Base-by-base conservation (phyloP, 1,139 yeast genomes). In the Nadsonia commutata region DNA sequence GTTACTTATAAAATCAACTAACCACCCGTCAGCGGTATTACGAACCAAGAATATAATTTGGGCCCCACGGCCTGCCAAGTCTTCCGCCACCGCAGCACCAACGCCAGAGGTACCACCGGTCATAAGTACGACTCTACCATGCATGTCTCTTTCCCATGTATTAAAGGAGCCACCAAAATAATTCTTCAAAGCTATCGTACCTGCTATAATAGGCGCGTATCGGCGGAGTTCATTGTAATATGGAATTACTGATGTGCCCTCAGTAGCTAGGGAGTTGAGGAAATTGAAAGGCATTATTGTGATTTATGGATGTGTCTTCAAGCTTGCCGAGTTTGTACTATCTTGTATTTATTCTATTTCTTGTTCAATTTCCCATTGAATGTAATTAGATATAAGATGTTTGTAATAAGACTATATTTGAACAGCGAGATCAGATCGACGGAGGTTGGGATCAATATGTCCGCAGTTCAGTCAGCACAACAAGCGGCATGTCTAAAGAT, bases 31-130 rank as follows among this genome's bases (percentile, higher is more conserved):
- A 3, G 55, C 46, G 19, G 45, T 45, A 27, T 71, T 64, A 37
- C 88, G 65, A 16, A 80, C 83, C 45, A 90, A 67, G 39, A 90
- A 58, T 27, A 90, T 74, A 43, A 93, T 56, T 57, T 93, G 98
- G 0, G 97, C 97, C 1, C 98, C 98, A 43, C 75, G 65, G 0
- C 53, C 48, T 0, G 96, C 97, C 52, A 90, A 58, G 36, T 86
- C 88, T 40, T 69, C 67, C 0, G 76, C 94, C 1, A 83, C 70
- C 3, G 74, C 72, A 0, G 93, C 82, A 0, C 98, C 98, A 46
- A 85, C 60, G 0, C 98, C 97, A 2, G 93, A 72, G 0, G 98
- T 90, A 1, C 94, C 98, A 5, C 98, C 67, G 0, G 88, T 80
- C 9, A 80, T 67, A 41, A 90, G 67, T 52, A 76, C 83, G 9